Percentiles rank a stretch among this genome's conserved stretches.
phyloP scores from a whole-genome alignment of 345 rosid species.

The Rhodamnia argentea region DNA sequence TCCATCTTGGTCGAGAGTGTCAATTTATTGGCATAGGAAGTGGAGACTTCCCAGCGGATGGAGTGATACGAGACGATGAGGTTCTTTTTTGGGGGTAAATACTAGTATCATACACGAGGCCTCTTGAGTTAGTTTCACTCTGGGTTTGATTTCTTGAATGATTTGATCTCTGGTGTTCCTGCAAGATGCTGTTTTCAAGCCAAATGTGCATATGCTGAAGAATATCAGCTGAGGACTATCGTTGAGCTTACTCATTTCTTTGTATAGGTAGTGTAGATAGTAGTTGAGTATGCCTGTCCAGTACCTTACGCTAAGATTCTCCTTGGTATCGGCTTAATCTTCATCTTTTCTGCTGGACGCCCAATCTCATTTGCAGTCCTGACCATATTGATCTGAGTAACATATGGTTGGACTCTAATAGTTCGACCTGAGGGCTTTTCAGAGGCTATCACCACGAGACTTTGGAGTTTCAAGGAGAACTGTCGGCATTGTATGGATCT shows the following conservation, averaged over 20 bases:
- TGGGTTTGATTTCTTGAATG: not conserved
- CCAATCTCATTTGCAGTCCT: not conserved
- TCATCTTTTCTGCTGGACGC: conserved; percentile 5
- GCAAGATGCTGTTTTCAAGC: not conserved
- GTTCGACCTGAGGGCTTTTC: not conserved
- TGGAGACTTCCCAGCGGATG: conserved; percentile 62
- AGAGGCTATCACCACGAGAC: not conserved
- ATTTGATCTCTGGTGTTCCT: not conserved
- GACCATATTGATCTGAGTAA: not conserved
- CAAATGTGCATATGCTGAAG: not conserved
- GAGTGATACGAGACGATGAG: conserved; percentile 14
- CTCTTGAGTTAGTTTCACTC: not conserved
- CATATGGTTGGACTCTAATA: not conserved
- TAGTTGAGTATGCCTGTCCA: not conserved
- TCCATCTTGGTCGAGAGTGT: conserved; percentile 80
- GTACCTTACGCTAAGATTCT: not conserved
- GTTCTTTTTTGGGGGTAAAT: not conserved
- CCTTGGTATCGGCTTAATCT: not conserved
- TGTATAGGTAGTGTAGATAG: conserved; percentile 9
- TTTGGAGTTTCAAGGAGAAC: not conserved
- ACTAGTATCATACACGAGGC: not conserved
- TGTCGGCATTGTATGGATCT: not conserved
- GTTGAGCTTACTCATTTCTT: not conserved
- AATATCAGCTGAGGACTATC: not conserved
- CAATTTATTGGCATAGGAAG: conserved; percentile 85